Conservation (phyloP, 441 rosid species). For the Euphorbia corollata region DNA sequence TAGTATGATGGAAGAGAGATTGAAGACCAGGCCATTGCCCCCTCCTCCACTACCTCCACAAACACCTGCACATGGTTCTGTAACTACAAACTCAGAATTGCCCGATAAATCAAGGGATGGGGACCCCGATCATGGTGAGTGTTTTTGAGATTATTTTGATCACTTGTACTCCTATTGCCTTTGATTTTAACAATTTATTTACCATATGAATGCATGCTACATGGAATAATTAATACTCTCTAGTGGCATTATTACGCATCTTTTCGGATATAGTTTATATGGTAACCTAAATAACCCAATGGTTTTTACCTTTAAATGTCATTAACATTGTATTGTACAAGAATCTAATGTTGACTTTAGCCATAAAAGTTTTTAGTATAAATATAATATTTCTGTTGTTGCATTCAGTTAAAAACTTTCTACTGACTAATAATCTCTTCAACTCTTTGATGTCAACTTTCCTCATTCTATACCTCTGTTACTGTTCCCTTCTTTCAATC, state of each 20-base stretch:
- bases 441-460: neutral
- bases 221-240: neutral
- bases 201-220: neutral
- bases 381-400: neutral
- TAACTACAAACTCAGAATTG: slow-evolving; percentile 41
- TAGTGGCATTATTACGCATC: neutral
- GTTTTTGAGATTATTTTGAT: slow-evolving; percentile 9
- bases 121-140: slow-evolving; percentile 59
- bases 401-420: neutral
- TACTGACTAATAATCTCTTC: neutral
- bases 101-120: slow-evolving; percentile 59
- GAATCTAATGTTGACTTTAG: neutral
- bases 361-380: neutral
- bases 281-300: neutral
- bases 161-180: slow-evolving; percentile 4
- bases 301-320: neutral
- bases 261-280: neutral
- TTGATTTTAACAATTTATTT: neutral
- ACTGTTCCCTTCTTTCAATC: neutral
- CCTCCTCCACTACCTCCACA: slow-evolving; percentile 83
- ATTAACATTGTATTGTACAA: neutral
- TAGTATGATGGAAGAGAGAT: slow-evolving; percentile 73
- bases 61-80: slow-evolving; percentile 43
- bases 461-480: neutral
- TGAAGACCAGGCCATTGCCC: slow-evolving; percentile 75